These are phyloP conservation scores for Sodiomyces alkalinus DNA, from an alignment of 2,329 filamentous ascomycete genomes.

Conservation along the genomic window DNA sequence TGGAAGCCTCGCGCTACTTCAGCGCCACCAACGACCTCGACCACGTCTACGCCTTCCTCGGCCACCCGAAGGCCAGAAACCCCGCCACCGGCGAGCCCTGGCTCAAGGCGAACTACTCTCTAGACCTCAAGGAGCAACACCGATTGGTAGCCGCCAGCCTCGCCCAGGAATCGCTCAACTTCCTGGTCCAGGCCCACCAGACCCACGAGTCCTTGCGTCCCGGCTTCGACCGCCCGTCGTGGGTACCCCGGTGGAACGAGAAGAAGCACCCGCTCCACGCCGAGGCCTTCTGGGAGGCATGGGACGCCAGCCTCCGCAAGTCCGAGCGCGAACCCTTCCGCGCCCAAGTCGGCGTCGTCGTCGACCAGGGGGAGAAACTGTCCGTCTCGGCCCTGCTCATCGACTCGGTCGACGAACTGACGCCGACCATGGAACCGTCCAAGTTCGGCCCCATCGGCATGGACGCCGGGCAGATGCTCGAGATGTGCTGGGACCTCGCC, in stretches of 20 bases:
- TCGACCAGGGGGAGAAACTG: neutral
- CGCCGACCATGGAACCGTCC: neutral
- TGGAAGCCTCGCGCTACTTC: slow-evolving; percentile 1
- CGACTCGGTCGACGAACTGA: neutral
- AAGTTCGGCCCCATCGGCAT: neutral
- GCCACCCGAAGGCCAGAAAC: neutral
- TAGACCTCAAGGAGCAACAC: neutral
- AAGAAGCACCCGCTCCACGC: neutral
- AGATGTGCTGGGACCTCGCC: slow-evolving; percentile 1
- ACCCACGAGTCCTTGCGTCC: neutral
- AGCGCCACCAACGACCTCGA: neutral
- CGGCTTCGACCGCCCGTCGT: neutral
- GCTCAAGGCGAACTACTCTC: slow-evolving; percentile 1
- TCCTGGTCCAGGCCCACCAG: neutral
- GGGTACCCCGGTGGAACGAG: slow-evolving; percentile 1
- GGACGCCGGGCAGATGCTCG: neutral
- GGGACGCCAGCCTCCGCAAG: slow-evolving; percentile 1
- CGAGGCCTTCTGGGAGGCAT: slow-evolving; percentile 1
- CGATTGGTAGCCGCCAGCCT: neutral
- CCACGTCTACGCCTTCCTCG: slow-evolving; percentile 1
- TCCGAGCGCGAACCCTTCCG: neutral
- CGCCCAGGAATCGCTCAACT: slow-evolving; percentile 1
- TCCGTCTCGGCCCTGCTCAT: neutral
- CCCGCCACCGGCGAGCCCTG: too few species aligned
- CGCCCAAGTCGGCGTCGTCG: neutral